Evolutionary conservation across 345 rosid species (phyloP).

Genomic region (Populus simonii): DNA sequence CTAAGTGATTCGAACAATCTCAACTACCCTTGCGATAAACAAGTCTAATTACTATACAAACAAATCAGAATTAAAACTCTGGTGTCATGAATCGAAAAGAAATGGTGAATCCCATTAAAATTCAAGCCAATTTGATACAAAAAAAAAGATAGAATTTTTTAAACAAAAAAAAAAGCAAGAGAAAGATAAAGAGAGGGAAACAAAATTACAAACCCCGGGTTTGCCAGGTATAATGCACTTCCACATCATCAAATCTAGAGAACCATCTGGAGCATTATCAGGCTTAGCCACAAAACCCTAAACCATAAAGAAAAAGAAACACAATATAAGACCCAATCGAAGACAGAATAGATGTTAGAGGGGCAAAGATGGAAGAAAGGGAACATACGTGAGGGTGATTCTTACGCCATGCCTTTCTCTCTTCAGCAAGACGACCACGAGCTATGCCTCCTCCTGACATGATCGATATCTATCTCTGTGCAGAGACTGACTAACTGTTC

Average conservation of each 20-base stretch:
- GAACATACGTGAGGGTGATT: constrained; percentile 13
- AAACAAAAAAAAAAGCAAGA: background rate
- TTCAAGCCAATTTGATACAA: too few species aligned
- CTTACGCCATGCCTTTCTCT: constrained; percentile 15
- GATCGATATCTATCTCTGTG: background rate
- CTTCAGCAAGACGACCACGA: constrained; percentile 15
- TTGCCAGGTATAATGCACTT: constrained; percentile 17
- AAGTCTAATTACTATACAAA: background rate
- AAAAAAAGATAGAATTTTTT: too few species aligned
- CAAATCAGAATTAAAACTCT: background rate
- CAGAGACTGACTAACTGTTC: background rate
- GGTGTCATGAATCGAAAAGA: background rate
- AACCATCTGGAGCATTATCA: background rate
- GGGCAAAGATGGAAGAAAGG: background rate
- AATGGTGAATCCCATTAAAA: too few species aligned
- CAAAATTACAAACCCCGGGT: constrained; percentile 2
- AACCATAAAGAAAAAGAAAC: background rate
- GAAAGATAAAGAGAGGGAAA: background rate
- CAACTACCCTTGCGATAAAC: background rate
- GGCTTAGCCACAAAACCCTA: constrained; percentile 19
- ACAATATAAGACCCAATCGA: background rate
- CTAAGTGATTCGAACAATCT: background rate
- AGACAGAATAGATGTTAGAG: background rate
- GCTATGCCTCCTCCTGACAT: constrained; percentile 21
- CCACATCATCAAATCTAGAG: constrained; percentile 15